Conservation (phyloP, 2,329 filamentous ascomycete genomes). For the Botryotinia calthae region DNA sequence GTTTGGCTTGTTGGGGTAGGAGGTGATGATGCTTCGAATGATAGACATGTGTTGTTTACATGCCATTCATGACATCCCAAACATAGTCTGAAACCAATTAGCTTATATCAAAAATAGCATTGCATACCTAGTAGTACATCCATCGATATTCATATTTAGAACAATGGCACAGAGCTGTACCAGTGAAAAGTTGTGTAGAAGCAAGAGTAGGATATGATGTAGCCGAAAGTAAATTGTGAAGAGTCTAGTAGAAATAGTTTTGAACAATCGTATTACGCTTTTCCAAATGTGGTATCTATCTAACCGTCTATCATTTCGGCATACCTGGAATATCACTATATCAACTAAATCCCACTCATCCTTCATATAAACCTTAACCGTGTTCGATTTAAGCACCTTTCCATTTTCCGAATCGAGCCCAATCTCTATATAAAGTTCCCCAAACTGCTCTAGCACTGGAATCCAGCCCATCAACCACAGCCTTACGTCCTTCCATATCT, state of each 20-base stretch:
- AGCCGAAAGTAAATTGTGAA: not conserved
- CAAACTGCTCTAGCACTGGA: conserved; percentile 57
- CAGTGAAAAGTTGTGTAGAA: not conserved
- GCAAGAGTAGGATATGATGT: not conserved
- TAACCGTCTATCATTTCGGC: not conserved
- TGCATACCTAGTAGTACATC: not conserved
- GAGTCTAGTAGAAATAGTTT: not conserved
- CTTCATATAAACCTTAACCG: not conserved
- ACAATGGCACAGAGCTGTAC: not conserved
- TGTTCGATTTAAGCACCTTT: not conserved
- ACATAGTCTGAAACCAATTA: too few species aligned
- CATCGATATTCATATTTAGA: not conserved
- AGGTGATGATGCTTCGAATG: not conserved
- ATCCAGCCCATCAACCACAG: conserved; percentile 60
- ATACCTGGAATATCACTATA: not conserved
- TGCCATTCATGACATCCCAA: too few species aligned
- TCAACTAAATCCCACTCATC: not conserved
- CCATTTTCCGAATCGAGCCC: conserved; percentile 36
- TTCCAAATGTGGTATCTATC: not conserved
- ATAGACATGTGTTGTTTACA: too few species aligned
- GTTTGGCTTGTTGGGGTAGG: not conserved
- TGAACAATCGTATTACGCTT: not conserved
- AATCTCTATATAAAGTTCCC: conserved; percentile 57
- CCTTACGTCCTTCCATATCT: conserved; percentile 55
- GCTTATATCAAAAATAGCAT: not conserved